Percentiles rank a stretch among this genome's conserved stretches.
Conservation (phyloP, 2,329 filamentous ascomycete species). For the Neofusicoccum ribis region DNA sequence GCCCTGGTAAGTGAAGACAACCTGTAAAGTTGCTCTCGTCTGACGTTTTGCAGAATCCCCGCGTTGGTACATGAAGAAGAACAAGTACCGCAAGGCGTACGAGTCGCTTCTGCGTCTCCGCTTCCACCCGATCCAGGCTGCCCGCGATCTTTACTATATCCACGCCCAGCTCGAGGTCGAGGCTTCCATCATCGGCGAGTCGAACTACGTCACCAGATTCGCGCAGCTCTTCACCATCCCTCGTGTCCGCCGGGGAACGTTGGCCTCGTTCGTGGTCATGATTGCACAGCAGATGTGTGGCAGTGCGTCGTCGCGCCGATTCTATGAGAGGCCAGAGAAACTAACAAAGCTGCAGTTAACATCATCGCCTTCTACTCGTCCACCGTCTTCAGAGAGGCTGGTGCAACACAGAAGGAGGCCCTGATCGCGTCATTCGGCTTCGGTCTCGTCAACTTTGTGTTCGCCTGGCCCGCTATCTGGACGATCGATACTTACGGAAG, state of each 20-base stretch:
- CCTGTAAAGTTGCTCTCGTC: not conserved
- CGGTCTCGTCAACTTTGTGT: slow-evolving; percentile 48
- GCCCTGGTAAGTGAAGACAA: slow-evolving; percentile 18
- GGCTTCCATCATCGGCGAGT: slow-evolving; percentile 31
- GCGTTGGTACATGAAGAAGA: slow-evolving; percentile 44
- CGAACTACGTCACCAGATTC: slow-evolving; percentile 10
- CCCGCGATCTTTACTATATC: slow-evolving; percentile 52
- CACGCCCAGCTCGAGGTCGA: slow-evolving; percentile 33
- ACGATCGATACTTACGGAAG: slow-evolving; percentile 44
- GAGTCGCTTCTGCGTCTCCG: slow-evolving; percentile 41
- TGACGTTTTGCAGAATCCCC: slow-evolving; percentile 31
- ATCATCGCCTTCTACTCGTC: slow-evolving; percentile 2
- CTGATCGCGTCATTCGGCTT: slow-evolving; percentile 45
- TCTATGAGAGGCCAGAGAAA: slow-evolving; percentile 29
- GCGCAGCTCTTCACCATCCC: slow-evolving; percentile 27
- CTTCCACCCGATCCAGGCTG: slow-evolving; percentile 42
- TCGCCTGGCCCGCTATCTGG: slow-evolving; percentile 48
- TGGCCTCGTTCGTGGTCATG: slow-evolving; percentile 32
- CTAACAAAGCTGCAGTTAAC: slow-evolving; percentile 31
- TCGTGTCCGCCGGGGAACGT: slow-evolving; percentile 29
- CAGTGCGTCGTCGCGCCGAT: slow-evolving; percentile 22
- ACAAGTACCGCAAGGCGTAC: slow-evolving; percentile 39
- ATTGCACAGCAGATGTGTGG: slow-evolving; percentile 34
- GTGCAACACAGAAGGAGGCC: slow-evolving; percentile 24
- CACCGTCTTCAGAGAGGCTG: slow-evolving; percentile 33